These are phyloP conservation scores for Podila verticillata DNA, from an alignment of 192 early-diverging fungal species.

Conservation along the genomic window DNA sequence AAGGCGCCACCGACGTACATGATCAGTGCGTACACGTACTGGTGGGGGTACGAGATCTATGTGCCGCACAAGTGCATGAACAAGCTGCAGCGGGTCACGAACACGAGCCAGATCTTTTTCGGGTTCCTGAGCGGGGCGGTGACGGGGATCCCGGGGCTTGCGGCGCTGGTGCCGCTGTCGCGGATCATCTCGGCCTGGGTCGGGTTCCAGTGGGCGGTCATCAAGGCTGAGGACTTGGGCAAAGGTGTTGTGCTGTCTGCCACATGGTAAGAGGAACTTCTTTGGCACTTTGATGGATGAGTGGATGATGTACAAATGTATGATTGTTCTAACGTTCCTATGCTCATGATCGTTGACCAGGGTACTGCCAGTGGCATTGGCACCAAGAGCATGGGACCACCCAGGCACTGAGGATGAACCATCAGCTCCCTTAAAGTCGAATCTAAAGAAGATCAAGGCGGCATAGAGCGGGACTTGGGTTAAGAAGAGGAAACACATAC, in stretches of 20 bases:
- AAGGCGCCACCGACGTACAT: conserved; percentile 31
- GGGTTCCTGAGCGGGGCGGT: conserved; percentile 51
- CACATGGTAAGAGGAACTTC: conserved; percentile 46
- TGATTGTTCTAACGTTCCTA: not conserved
- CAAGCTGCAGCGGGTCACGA: conserved; percentile 48
- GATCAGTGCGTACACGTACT: conserved; percentile 51
- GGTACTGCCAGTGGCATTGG: conserved; percentile 54
- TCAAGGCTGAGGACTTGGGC: conserved; percentile 51
- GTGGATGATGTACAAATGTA: not conserved
- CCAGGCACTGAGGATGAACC: conserved; percentile 24
- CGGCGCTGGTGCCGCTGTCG: conserved; percentile 44
- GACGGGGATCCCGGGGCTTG: conserved; percentile 27
- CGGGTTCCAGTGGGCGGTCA: conserved; percentile 53
- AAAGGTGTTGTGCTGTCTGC: conserved; percentile 54
- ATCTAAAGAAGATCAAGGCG: conserved; percentile 22
- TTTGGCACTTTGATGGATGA: not conserved
- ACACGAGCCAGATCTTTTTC: conserved; percentile 53
- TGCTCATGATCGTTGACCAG: conserved; percentile 9
- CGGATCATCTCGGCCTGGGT: conserved; percentile 58
- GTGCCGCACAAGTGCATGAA: conserved; percentile 55
- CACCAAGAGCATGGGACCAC: conserved; percentile 53
- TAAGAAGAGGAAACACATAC: too few species aligned
- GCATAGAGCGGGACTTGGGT: not conserved
- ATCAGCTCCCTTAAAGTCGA: conserved; percentile 4
- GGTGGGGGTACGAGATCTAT: conserved; percentile 61